Evolutionary conservation across 78 protist species (phyloP).

Genomic region (Ministeria vibrans): DNA sequence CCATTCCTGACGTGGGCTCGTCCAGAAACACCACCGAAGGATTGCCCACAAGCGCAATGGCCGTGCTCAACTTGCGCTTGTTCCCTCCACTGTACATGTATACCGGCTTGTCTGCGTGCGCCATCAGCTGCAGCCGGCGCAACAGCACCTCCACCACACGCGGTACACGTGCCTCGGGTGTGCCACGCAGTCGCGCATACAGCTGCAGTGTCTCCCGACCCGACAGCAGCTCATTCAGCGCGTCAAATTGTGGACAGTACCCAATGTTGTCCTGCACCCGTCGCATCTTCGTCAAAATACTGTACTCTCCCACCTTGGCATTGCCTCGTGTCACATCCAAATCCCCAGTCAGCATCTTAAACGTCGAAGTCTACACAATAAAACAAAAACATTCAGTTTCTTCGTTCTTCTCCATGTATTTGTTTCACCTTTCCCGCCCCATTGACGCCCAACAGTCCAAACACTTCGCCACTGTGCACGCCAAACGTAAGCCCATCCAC

Average conservation of each 20-base stretch:
- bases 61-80: slow-evolving; percentile 38
- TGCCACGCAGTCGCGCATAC: slow-evolving; percentile 69
- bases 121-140: neutral
- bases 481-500: neutral
- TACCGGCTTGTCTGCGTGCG: neutral
- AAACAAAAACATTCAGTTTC: neutral
- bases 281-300: neutral
- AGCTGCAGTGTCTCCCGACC: slow-evolving; percentile 68
- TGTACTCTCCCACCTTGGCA: neutral
- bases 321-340: slow-evolving; percentile 1
- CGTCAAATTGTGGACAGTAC: slow-evolving; percentile 66
- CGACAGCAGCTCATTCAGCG: slow-evolving; percentile 30
- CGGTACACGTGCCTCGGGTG: neutral
- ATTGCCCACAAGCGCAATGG: slow-evolving; percentile 46
- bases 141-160: neutral
- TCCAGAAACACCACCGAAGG: slow-evolving; percentile 36
- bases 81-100: slow-evolving; percentile 53
- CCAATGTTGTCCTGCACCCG: slow-evolving; percentile 46
- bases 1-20: slow-evolving; percentile 65
- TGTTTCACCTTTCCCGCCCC: neutral
- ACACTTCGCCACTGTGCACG: neutral
- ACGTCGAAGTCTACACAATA: slow-evolving; percentile 35
- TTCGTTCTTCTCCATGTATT: neutral
- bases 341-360: slow-evolving; percentile 43
- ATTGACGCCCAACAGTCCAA: slow-evolving; percentile 3